phyloP scores from a whole-genome alignment of 2,329 filamentous ascomycete genomes.

The Diaporthe sp. region DNA sequence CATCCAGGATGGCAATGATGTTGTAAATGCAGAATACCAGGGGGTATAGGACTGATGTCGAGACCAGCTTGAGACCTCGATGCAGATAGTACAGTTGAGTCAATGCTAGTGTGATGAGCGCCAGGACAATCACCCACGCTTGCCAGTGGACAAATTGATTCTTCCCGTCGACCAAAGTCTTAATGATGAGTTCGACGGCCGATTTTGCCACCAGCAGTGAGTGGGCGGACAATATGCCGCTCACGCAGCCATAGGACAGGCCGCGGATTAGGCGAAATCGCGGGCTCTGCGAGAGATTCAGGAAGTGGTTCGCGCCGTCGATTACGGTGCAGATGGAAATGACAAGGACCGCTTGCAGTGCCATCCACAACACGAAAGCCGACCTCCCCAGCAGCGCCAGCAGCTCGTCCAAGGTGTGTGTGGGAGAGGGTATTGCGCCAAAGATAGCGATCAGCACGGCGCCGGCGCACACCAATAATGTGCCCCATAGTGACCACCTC shows the following conservation, averaged over 20 bases:
- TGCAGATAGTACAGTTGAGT: slow-evolving; percentile 97
- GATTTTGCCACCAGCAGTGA: slow-evolving; percentile 95
- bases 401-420: slow-evolving; percentile 88
- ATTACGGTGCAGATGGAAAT: slow-evolving; percentile 75
- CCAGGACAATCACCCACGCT: slow-evolving; percentile 90
- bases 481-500: slow-evolving; percentile 91
- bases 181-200: slow-evolving; percentile 92
- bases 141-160: slow-evolving; percentile 98
- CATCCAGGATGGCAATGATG: slow-evolving; percentile 97
- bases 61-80: slow-evolving; percentile 92
- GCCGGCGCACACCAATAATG: slow-evolving; percentile 86
- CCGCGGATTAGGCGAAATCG: slow-evolving; percentile 84
- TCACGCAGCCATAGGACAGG: slow-evolving; percentile 89
- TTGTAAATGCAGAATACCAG: slow-evolving; percentile 99
- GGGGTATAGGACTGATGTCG: slow-evolving; percentile 95
- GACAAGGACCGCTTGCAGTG: slow-evolving; percentile 81
- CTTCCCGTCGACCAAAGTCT: slow-evolving; percentile 84
- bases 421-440: slow-evolving; percentile 92
- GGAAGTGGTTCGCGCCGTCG: slow-evolving; percentile 67
- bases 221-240: slow-evolving; percentile 94
- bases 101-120: slow-evolving; percentile 84
- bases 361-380: slow-evolving; percentile 91
- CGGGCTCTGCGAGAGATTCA: slow-evolving; percentile 70
- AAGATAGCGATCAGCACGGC: slow-evolving; percentile 95
- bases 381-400: slow-evolving; percentile 79